A percentile compares a stretch with the other conserved stretches of the same genome.
phyloP scores from a whole-genome alignment of 805 yeast genomes.

The Metschnikowia anglica region DNA sequence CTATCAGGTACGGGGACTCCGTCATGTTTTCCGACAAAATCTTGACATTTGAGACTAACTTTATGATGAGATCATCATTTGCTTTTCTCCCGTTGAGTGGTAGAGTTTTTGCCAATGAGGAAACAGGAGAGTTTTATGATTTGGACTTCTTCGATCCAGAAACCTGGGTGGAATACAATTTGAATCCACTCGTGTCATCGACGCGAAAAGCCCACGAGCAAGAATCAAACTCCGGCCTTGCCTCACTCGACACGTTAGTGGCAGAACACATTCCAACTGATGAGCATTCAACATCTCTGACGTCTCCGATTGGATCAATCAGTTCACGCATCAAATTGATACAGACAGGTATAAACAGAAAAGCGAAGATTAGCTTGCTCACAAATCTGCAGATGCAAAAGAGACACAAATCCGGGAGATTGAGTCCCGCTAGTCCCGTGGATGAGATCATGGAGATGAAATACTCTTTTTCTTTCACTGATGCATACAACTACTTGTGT shows the following conservation, averaged over 20 bases:
- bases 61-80: conserved; percentile 84
- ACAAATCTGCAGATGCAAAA: conserved; percentile 29
- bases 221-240: conserved; percentile 2
- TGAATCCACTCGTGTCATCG: conserved; percentile 69
- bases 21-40: conserved; percentile 73
- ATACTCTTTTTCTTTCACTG: conserved; percentile 44
- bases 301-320: conserved; percentile 17
- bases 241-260: conserved; percentile 14
- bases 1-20: conserved; percentile 77
- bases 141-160: conserved; percentile 79
- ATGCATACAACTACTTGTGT: conserved; percentile 61
- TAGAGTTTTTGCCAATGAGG: conserved; percentile 63
- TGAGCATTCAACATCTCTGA: conserved; percentile 3
- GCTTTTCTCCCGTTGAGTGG: conserved; percentile 77
- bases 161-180: conserved; percentile 72
- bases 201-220: conserved; percentile 24
- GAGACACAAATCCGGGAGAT: conserved; percentile 24
- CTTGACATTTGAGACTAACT: conserved; percentile 76
- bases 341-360: conserved; percentile 17
- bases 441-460: conserved; percentile 14
- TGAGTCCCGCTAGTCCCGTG: conserved; percentile 12
- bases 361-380: conserved; percentile 14
- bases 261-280: conserved; percentile 9
- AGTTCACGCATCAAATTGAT: conserved; percentile 23
- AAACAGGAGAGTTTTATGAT: conserved; percentile 56